Conservation (phyloP, 1,139 yeast genomes). For the Blastobotrys arbuscula region DNA sequence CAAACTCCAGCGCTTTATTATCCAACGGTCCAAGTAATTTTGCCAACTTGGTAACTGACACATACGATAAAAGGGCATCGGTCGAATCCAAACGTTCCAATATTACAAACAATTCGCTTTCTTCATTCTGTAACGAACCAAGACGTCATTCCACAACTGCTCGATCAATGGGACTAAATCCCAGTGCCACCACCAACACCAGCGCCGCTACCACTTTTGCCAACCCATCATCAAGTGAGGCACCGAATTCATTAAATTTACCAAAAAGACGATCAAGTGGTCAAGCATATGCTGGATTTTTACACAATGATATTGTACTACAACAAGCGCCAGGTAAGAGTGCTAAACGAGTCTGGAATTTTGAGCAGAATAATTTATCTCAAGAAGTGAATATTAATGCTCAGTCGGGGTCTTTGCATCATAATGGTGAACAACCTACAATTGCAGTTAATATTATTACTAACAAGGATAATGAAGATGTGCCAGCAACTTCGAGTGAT, state of each 20-base stretch:
- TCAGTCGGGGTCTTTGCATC: not conserved
- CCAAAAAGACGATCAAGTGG: conserved; percentile 1
- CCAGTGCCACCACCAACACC: not conserved
- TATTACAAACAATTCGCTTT: not conserved
- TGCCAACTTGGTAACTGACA: not conserved
- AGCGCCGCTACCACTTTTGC: not conserved
- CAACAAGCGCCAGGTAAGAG: conserved; percentile 1
- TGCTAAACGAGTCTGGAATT: conserved; percentile 1
- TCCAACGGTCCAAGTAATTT: not conserved
- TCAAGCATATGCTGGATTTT: not conserved
- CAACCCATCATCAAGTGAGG: too few species aligned
- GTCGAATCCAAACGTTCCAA: not conserved
- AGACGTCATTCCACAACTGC: not conserved
- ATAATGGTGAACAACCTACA: not conserved
- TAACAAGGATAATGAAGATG: not conserved
- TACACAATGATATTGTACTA: not conserved
- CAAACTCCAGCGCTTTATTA: not conserved
- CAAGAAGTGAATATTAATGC: not conserved
- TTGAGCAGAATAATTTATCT: not conserved
- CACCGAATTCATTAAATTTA: not conserved
- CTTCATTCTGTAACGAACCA: not conserved
- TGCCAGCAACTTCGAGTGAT: not conserved
- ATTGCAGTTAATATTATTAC: conserved; percentile 2
- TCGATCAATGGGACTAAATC: not conserved
- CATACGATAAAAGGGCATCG: not conserved